Evolutionary conservation across 163 green algal species (phyloP).

Genomic region (Scenedesmus sp.): DNA sequence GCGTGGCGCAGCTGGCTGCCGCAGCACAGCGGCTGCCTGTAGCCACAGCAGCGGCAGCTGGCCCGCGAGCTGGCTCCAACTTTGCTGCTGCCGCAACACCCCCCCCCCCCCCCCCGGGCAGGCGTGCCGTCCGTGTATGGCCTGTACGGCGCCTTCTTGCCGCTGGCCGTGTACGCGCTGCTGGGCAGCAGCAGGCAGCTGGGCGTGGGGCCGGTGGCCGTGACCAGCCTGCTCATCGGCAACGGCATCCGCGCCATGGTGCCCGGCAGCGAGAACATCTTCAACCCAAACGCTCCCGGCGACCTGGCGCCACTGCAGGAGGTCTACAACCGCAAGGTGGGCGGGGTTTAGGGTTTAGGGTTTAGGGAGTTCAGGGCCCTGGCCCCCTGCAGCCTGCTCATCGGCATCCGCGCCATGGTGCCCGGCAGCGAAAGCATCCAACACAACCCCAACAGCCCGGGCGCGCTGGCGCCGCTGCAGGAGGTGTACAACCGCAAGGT

Average conservation of each 20-base stretch:
- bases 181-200: slow-evolving; percentile 80
- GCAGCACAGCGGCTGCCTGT: too few species aligned
- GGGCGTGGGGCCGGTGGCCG: slow-evolving; percentile 89
- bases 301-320: slow-evolving; percentile 1
- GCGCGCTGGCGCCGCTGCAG: too few species aligned
- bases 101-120: not conserved
- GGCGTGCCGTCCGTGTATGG: slow-evolving; percentile 67
- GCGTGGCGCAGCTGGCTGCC: too few species aligned
- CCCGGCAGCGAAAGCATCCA: too few species aligned
- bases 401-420: too few species aligned
- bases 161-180: slow-evolving; percentile 81
- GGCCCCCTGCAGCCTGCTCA: too few species aligned
- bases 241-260: slow-evolving; percentile 52
- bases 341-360: not conserved
- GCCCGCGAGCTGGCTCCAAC: not conserved
- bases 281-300: slow-evolving; percentile 67
- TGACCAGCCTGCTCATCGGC: slow-evolving; percentile 83
- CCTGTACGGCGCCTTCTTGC: slow-evolving; percentile 82
- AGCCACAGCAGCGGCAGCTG: not conserved
- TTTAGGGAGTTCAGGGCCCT: too few species aligned
- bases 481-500: not conserved
- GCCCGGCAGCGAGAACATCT: slow-evolving; percentile 55
- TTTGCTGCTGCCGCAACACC: not conserved
- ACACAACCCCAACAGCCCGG: too few species aligned
- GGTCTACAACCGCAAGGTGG: slow-evolving; percentile 49